Base-by-base conservation (phyloP, 2,329 filamentous ascomycete genomes). In the Fusarium sp. region DNA sequence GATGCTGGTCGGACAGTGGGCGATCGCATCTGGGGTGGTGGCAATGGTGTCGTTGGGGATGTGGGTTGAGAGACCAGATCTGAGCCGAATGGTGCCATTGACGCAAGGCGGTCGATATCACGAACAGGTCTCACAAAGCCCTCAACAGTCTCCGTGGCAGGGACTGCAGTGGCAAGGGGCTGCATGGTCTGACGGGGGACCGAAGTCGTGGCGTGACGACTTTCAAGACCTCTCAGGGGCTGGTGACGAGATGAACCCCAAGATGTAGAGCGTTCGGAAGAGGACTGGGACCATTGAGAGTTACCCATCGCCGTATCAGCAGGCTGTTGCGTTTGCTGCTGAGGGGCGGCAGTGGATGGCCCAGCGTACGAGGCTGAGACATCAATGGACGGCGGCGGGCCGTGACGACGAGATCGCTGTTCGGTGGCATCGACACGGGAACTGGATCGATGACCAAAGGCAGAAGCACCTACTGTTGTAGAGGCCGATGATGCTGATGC, bases 61-160 rank as follows among this genome's bases (percentile, higher is more conserved):
- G 95, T 93, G 12, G 96, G 96, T 79, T 97, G 95, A n/a, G 95
- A 98, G 44, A 88, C 88, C 58, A 94, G 83, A 57, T 92, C 91
- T 14, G 92, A 88, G 58, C 91, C 85, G 42, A 91, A 88, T 10
- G 92, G 89, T 46, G 91, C 85, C 91, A 96, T 97, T 56, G 92
- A 96, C 49, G 92, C 93, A 64, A 96, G 87, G 65, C 94, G 90
- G 79, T 98, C 94, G 46, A 89, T 86, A 78, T 97, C 93, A 73
- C 93, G 91, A 38, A 95, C 91, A 11, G 92, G 93, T 55, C 94
- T 89, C 65, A 96, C 89, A 78, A 96, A 95, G 6, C 88, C 88
- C 78, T 95, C 92, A 41, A 88, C 82, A 18, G 87, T 83, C 75
- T 94, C 92, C 79, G 92, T 91, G 1, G 88, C 86, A 3, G 92